Conservation (phyloP, 1,284 basidiomycete species). For the Fomitopsis pinicola region DNA sequence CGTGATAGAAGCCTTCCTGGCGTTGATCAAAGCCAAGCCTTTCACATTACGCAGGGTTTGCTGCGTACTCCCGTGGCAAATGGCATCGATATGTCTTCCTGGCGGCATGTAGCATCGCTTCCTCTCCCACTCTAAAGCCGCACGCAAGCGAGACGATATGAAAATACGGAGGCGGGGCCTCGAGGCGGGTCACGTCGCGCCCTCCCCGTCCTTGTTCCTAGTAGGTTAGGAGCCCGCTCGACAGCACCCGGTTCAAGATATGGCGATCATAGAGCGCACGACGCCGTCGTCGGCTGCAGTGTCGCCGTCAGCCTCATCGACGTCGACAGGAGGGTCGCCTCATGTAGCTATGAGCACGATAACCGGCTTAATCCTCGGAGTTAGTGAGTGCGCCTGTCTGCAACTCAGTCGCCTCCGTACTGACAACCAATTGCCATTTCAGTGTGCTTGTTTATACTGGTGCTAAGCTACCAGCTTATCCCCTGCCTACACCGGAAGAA, state of each 20-base stretch:
- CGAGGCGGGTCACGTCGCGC: background rate
- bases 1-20: background rate
- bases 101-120: background rate
- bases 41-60: background rate
- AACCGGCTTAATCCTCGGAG: constrained; percentile 6
- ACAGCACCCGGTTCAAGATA: background rate
- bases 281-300: background rate
- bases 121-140: background rate
- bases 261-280: background rate
- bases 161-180: background rate
- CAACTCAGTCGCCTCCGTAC: background rate
- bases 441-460: constrained; percentile 18
- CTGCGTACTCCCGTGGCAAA: background rate
- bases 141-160: background rate
- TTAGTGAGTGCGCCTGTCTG: constrained; percentile 2
- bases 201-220: background rate
- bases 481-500: constrained; percentile 14
- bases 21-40: background rate
- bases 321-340: background rate
- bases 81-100: background rate
- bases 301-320: background rate
- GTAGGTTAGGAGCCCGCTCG: background rate
- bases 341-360: constrained; percentile 4
- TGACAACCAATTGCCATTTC: background rate
- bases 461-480: constrained; percentile 25